Evolutionary conservation across 1,284 basidiomycete genomes (phyloP), one percentile per base, ranked within the genome.

Genomic region (Ustilago sp.): DNA sequence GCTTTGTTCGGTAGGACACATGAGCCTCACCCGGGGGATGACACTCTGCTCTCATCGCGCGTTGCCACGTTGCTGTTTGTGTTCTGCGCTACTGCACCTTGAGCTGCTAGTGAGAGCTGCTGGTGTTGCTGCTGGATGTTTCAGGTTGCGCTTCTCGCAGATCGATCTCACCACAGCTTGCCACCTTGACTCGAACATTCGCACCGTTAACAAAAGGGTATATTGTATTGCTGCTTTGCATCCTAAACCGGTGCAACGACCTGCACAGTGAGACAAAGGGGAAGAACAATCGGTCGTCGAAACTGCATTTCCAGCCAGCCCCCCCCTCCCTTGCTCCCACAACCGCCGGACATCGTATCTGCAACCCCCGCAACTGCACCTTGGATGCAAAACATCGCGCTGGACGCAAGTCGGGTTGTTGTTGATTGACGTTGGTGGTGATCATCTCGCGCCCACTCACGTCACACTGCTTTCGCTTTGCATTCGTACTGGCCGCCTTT

Each of bases 241-340:
- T 32, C 31, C 23, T 31, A 2, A 8, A 41, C 28, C 28, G 28
- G 23, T 17, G 38, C 32, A 4, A 48, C 1, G 0, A 38, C 1
- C 17, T 68, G 43, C 9, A 50, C 66, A 3, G 4, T 15, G 3
- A 69, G 38, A 15, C 17, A 28, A 9, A 69, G 38, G 0, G 67
- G 67, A 19, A 69, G 52, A 15, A 69, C 48, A 58, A 64, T 69
- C 15, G 68, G 68, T 28, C 62, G 52, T 34, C 28, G 56, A 15
- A 69, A 64, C 5, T 64, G 31, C 68, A 64, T 63, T 17, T 60
- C 47, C 6, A 69, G 28, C 57, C 57, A 69, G 58, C 54, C 23
- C 57, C 19, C 19, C 13, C 6, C 19, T n/a, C 31, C 39, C 31
- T 38, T 11, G 4, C 23, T 23, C n/a, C 43, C 23, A 64, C 32